A percentile compares a stretch with the other conserved stretches of the same genome.
These are phyloP conservation scores for Lunularia cruciata DNA, from an alignment of 225 moss, liverwort and hornwort species.

Conservation along the genomic window DNA sequence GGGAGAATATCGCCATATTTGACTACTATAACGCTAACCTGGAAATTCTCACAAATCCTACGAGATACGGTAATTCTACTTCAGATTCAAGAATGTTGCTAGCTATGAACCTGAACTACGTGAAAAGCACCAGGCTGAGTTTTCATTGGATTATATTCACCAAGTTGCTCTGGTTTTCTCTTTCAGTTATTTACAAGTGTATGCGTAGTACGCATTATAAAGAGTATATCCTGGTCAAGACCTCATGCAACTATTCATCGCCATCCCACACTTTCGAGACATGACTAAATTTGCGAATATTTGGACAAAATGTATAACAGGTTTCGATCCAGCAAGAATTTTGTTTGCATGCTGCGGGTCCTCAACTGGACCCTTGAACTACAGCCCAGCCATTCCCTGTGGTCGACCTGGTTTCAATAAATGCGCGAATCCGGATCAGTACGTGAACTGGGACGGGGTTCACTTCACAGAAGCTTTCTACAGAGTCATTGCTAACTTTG, in stretches of 20 bases:
- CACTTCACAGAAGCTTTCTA: constrained; percentile 63
- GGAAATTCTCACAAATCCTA: constrained; percentile 22
- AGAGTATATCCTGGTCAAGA: no score
- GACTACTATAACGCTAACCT: constrained; percentile 21
- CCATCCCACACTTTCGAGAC: no score
- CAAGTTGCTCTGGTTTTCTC: no score
- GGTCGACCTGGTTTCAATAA: constrained; percentile 21
- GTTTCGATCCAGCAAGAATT: constrained; percentile 28
- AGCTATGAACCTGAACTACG: neutral
- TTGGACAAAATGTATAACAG: constrained; percentile 5
- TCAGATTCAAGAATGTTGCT: neutral
- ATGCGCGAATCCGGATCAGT: constrained; percentile 34
- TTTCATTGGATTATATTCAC: no score
- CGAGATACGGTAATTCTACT: constrained; percentile 16
- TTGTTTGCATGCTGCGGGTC: constrained; percentile 53
- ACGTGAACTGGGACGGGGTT: constrained; percentile 56
- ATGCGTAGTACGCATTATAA: no score
- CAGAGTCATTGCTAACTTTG: constrained; percentile 42
- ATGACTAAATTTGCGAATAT: neutral
- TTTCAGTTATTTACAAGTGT: no score
- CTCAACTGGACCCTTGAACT: constrained; percentile 35
- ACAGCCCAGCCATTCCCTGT: constrained; percentile 26
- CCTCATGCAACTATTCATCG: neutral
- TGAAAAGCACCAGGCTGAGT: neutral
- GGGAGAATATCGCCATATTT: constrained; percentile 13